These are phyloP conservation scores for Phytopythium cucurbitacearum DNA, from an alignment of 352 stramenopile species.

Conservation along the genomic window DNA sequence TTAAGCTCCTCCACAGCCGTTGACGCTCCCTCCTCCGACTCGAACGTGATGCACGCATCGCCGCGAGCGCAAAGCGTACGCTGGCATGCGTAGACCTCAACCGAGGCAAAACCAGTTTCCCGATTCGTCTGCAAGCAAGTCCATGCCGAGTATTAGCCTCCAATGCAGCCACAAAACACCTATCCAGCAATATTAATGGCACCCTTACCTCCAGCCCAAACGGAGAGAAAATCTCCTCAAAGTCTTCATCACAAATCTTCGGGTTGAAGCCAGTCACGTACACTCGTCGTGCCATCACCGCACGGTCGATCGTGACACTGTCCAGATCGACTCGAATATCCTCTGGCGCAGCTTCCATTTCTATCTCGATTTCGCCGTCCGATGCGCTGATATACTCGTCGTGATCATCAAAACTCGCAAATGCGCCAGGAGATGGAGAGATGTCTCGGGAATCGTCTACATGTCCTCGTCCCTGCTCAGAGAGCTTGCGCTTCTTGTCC, in stretches of 20 bases:
- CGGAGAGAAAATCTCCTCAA: constrained; percentile 49
- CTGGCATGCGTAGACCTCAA: constrained; percentile 52
- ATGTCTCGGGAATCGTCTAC: background rate
- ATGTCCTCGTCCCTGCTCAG: constrained; percentile 2
- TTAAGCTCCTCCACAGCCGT: constrained; percentile 54
- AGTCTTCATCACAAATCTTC: constrained; percentile 30
- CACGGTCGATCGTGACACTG: constrained; percentile 32
- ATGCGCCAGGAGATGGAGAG: constrained; percentile 6
- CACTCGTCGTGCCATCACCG: constrained; percentile 31
- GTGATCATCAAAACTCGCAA: constrained; percentile 26
- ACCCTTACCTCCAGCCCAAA: constrained; percentile 47
- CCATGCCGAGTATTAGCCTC: constrained; percentile 1
- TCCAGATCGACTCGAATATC: constrained; percentile 57
- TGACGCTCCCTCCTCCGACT: constrained; percentile 23
- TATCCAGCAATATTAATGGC: background rate
- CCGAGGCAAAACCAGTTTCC: constrained; percentile 38
- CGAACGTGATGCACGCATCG: constrained; percentile 49
- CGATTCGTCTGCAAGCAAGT: constrained; percentile 27
- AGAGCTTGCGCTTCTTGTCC: constrained; percentile 22
- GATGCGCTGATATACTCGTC: constrained; percentile 49
- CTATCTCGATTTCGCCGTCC: constrained; percentile 30
- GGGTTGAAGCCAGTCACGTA: constrained; percentile 59
- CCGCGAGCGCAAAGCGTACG: constrained; percentile 42
- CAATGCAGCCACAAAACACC: constrained; percentile 5
- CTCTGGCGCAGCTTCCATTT: constrained; percentile 16